Percentiles rank a stretch among this genome's conserved stretches.
These are phyloP conservation scores for Xylaria acuta DNA, from an alignment of 495 filamentous ascomycete genomes.

Conservation along the genomic window DNA sequence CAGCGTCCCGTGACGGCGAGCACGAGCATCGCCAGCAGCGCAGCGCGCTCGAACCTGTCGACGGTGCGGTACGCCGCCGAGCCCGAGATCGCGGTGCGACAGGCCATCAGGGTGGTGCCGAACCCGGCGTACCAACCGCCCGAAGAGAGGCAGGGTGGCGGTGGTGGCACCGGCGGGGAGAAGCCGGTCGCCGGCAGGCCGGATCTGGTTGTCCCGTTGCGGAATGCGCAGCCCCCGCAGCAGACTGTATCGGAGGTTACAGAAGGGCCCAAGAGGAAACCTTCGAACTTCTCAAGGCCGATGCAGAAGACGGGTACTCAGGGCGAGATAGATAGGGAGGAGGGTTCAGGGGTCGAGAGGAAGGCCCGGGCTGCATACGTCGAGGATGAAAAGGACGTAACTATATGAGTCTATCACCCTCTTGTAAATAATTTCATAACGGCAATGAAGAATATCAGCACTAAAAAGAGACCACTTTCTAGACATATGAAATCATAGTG, in stretches of 20 bases:
- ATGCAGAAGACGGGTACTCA: background rate
- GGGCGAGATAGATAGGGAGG: background rate
- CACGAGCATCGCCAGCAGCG: slow-evolving; percentile 36
- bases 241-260: background rate
- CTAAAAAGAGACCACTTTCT: too few species aligned
- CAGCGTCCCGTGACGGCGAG: slow-evolving; percentile 33
- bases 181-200: background rate
- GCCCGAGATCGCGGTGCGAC: slow-evolving; percentile 40
- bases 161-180: too few species aligned
- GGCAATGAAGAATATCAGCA: background rate
- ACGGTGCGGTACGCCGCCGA: slow-evolving; percentile 38
- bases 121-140: slow-evolving; percentile 31
- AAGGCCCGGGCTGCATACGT: background rate
- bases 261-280: background rate
- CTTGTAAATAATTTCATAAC: background rate
- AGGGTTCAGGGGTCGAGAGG: background rate
- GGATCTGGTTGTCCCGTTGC: background rate
- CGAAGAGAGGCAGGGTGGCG: background rate
- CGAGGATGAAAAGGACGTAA: background rate
- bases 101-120: slow-evolving; percentile 36
- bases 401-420: background rate
- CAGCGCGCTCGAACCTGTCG: slow-evolving; percentile 35
- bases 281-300: slow-evolving; percentile 28
- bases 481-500: background rate
- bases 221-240: slow-evolving; percentile 15